phyloP scores from a whole-genome alignment of 1,139 yeast species.

The Kodamaea derodonti region DNA sequence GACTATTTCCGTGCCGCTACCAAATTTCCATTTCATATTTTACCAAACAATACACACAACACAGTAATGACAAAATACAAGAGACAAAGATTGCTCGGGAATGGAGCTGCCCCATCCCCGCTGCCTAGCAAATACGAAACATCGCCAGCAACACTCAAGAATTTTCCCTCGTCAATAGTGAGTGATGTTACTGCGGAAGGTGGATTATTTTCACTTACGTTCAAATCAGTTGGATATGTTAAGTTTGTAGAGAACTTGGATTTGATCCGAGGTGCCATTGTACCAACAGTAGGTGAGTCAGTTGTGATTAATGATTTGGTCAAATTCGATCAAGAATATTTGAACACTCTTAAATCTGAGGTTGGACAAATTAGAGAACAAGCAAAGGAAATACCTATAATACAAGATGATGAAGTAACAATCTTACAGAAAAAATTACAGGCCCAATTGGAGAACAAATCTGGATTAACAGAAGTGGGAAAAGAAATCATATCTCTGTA shows the following conservation, averaged over 20 bases:
- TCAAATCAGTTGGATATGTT: constrained; percentile 39
- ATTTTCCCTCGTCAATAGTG: constrained; percentile 39
- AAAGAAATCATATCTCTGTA: constrained; percentile 14
- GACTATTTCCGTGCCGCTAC: no score
- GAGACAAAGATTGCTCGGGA: constrained; percentile 4
- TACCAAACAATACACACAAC: no score
- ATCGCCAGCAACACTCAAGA: constrained; percentile 30
- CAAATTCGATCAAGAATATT: constrained; percentile 14
- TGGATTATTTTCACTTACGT: constrained; percentile 42
- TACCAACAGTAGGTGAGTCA: constrained; percentile 4
- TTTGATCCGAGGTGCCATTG: constrained; percentile 19
- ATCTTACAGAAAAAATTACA: constrained; percentile 15
- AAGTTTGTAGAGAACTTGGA: constrained; percentile 36
- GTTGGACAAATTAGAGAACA: constrained; percentile 4
- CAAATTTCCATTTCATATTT: no score
- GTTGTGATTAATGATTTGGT: constrained; percentile 18
- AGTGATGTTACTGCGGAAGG: constrained; percentile 44
- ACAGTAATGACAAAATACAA: constrained; percentile 5
- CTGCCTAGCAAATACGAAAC: constrained; percentile 29
- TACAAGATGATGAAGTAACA: constrained; percentile 1
- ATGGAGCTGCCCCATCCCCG: constrained; percentile 5
- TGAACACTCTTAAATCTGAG: constrained; percentile 19
- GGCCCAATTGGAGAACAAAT: constrained; percentile 13
- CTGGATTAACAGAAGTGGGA: constrained; percentile 14
- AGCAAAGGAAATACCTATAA: background rate